These are phyloP conservation scores for Rosa multiflora DNA, from an alignment of 306 rosid genomes.

Conservation along the genomic window DNA sequence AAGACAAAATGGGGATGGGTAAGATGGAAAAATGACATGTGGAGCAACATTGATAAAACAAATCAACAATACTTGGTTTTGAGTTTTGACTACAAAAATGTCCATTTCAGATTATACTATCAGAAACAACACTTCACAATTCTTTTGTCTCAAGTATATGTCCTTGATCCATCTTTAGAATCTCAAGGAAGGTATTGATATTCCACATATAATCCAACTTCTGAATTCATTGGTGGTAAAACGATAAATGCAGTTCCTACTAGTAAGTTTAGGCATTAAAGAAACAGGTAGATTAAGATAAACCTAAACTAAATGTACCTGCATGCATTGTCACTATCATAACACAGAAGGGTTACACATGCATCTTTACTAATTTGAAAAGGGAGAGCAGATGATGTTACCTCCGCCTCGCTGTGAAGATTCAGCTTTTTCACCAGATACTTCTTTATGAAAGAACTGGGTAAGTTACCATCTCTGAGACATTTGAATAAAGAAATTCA, in stretches of 20 bases:
- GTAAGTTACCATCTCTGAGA: constrained; percentile 46
- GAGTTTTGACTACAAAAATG: background rate
- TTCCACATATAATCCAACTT: background rate
- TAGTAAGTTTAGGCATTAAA: background rate
- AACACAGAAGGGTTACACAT: background rate
- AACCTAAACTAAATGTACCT: background rate
- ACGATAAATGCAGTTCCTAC: background rate
- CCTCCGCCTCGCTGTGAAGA: constrained; percentile 64
- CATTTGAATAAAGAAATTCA: constrained; percentile 15
- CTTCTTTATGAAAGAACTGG: constrained; percentile 47
- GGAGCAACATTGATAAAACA: background rate
- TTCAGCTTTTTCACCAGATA: constrained; percentile 49
- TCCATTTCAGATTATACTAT: background rate
- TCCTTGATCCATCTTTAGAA: background rate
- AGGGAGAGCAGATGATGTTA: constrained; percentile 24
- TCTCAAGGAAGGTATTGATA: background rate
- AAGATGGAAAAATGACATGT: background rate
- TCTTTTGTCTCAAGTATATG: background rate
- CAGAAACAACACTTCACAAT: background rate
- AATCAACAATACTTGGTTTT: background rate
- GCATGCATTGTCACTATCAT: background rate
- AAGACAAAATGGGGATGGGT: background rate
- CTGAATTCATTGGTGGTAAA: background rate
- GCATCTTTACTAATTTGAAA: background rate
- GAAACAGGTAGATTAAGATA: background rate